Percentiles rank a stretch among this genome's conserved stretches.
These are phyloP conservation scores for Carex parvula DNA, from an alignment of 176 grass and related monocot species.

Conservation along the genomic window DNA sequence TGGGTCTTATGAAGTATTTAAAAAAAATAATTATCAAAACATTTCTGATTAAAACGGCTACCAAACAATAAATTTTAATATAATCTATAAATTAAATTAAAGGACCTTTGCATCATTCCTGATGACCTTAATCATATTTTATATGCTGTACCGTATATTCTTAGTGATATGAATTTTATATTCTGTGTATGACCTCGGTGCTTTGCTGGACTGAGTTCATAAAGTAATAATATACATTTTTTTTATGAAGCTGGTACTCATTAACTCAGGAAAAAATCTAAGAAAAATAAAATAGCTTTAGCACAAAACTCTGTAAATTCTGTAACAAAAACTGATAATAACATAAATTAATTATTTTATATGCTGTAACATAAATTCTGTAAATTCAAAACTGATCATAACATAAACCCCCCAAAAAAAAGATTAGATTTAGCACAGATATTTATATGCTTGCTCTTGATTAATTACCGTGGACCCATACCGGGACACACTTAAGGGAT, in stretches of 20 bases:
- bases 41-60: neutral
- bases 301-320: neutral
- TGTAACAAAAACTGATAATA: neutral
- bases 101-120: neutral
- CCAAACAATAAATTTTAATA: neutral
- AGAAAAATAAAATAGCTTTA: neutral
- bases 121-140: slow-evolving; percentile 1
- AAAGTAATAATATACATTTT: neutral
- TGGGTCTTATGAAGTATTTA: neutral
- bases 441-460: neutral
- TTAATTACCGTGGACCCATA: neutral
- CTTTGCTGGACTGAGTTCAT: neutral
- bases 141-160: neutral
- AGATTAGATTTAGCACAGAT: neutral
- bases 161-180: neutral
- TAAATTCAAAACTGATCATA: neutral
- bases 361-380: neutral
- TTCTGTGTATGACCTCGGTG: neutral
- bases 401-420: neutral
- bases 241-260: neutral
- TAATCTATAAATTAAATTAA: neutral
- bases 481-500: neutral
- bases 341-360: neutral
- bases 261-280: neutral
- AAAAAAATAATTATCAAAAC: neutral